Evolutionary conservation across 2,329 filamentous ascomycete species (phyloP), one percentile per base, ranked within the genome.

Genomic region (Ophiocordyceps polyrhachis-furcata): DNA sequence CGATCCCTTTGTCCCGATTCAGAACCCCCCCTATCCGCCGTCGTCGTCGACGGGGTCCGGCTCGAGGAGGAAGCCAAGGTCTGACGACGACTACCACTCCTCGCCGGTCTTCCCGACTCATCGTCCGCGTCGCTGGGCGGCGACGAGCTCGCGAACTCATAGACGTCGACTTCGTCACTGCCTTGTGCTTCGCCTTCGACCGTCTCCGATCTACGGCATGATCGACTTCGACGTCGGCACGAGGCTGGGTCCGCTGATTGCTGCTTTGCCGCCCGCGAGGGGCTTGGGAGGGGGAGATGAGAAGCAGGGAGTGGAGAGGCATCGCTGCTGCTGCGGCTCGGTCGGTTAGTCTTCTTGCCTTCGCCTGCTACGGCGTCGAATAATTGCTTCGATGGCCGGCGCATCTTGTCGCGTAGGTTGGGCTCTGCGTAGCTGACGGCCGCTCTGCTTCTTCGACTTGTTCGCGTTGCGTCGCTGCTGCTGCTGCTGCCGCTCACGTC

Each of bases 341-440:
- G 48, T 65, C 70, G 21, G 59, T 62, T 45, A 64, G 60, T 43
- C 66, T 69, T 66, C 54, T 71, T 77, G 29, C 70, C 72, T 51
- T 81, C 73, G n/a, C 73, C 76, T 12, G 71, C 62, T 14, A 89
- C 83, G 1, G 83, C 83, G 58, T 87, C 82, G 32, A 81, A 74
- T 11, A 88, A 62, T 50, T 84, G 76, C 56, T 84, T 84, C 1
- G 80, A 83, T 20, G 84, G 83, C 47, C 84, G 73, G 47, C 84
- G 74, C 83, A 91, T 88, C 63, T 91, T 91, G 56, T 80, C 81
- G 49, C 81, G 73, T 40, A 91, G 66, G 54, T 83, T 89, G 1
- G 84, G 84, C 58, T 89, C 83, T 12, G 83, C 81, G 58, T 91
- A 91, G 64, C 82, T 89, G 49, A 91, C 73, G 43, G 77, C 70